phyloP scores from a whole-genome alignment of 306 rosid species.

The Cicer arietinum region DNA sequence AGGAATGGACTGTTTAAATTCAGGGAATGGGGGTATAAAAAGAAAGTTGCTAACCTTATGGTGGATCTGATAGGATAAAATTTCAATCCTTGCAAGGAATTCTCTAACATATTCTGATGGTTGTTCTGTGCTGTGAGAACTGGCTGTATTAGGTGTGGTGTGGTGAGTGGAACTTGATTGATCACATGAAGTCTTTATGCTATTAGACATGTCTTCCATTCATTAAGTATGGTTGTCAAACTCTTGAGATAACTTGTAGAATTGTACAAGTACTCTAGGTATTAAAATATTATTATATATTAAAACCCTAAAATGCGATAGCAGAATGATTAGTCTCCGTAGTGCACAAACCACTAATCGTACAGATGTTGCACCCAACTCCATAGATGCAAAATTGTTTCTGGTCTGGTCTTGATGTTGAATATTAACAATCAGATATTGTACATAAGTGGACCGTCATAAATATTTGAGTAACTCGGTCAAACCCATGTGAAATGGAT shows the following conservation, averaged over 20 bases:
- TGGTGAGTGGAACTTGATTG: neutral
- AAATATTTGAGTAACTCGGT: no score
- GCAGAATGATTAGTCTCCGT: neutral
- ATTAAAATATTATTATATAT: neutral
- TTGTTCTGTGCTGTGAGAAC: constrained; percentile 17
- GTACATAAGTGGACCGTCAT: no score
- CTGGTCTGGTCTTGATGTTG: neutral
- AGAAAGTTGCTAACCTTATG: neutral
- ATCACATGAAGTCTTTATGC: constrained; percentile 14
- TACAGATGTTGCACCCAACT: neutral
- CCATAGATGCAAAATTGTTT: neutral
- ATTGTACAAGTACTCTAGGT: neutral
- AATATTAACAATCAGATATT: neutral
- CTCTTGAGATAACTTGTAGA: neutral
- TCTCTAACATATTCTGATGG: constrained; percentile 15
- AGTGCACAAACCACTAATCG: neutral
- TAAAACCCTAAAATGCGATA: neutral
- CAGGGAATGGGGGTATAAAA: neutral
- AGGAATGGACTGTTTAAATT: constrained; percentile 16
- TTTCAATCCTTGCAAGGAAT: neutral
- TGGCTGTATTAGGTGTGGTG: neutral
- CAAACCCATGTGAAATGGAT: no score
- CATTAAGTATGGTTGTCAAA: neutral
- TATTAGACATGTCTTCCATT: neutral
- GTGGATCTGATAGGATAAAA: neutral